Conservation (phyloP, 495 filamentous ascomycete genomes). For the Neurospora tetrasperma region DNA sequence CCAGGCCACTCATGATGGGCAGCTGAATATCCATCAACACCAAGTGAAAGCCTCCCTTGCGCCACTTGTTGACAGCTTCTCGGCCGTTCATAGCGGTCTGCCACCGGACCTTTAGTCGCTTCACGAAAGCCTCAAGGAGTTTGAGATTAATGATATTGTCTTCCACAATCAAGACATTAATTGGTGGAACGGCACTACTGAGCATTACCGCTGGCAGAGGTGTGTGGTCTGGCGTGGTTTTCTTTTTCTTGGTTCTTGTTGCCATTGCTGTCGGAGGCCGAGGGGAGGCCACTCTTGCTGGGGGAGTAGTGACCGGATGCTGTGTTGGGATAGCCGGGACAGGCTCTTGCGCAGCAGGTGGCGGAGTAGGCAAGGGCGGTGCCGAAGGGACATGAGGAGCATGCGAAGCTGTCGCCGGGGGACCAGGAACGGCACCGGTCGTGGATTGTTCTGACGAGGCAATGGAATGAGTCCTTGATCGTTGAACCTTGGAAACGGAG, state of each 20-base stretch:
- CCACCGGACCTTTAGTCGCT: constrained; percentile 95
- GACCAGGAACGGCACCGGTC: constrained; percentile 17
- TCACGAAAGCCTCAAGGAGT: constrained; percentile 91
- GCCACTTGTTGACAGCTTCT: constrained; percentile 88
- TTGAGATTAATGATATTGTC: constrained; percentile 97
- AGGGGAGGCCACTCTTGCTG: constrained; percentile 52
- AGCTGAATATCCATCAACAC: constrained; percentile 98
- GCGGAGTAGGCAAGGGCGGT: constrained; percentile 50
- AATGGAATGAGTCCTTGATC: constrained; percentile 43
- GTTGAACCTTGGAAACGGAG: constrained; percentile 20
- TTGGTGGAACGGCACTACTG: constrained; percentile 80
- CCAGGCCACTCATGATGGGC: constrained; percentile 91
- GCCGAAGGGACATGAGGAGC: constrained; percentile 18
- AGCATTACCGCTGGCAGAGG: constrained; percentile 55
- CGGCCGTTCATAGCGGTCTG: constrained; percentile 89
- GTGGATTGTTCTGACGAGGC: constrained; percentile 37
- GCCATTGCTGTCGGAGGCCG: constrained; percentile 23
- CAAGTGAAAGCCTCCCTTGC: constrained; percentile 87
- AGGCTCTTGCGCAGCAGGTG: constrained; percentile 28
- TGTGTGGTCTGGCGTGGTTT: constrained; percentile 40
- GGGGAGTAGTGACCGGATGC: constrained; percentile 32
- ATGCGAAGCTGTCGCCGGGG: constrained; percentile 2
- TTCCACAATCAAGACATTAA: constrained; percentile 96
- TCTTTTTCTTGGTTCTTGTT: constrained; percentile 40
- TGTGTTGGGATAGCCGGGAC: background rate